Base-by-base conservation (phyloP, 495 filamentous ascomycete species). In the Astrothelium subdiscretum region DNA sequence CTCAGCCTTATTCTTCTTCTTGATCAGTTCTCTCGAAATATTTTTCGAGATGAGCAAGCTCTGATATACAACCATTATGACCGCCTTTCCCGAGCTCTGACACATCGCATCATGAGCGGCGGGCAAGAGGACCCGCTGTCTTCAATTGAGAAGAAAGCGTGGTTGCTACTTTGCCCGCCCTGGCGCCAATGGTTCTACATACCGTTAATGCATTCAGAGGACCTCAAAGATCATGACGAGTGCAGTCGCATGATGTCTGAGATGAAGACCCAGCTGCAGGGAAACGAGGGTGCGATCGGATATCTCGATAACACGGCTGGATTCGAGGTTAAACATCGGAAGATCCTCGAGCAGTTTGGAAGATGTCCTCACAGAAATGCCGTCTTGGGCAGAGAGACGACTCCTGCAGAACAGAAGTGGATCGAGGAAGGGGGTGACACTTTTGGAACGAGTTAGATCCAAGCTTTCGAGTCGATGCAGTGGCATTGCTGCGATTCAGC, bases 1-100 rank as follows among this genome's bases (percentile, higher is more conserved):
- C 69, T 80, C 38, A 69, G 71, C 20, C 59, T 81, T 12, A 20
- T 78, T 10, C 20, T 81, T 29, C 72, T 81, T 31, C 71, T 81
- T 1, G 79, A 81, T 59, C 79, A 81, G 64, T 69, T 79, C 51
- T 68, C 78, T 1, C 75, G 79, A 20, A 81, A 80, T 62, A 68
- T 77, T 29, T 77, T 73, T 62, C 79, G 79, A 8, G 69, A 68
- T 0, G 59, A 70, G 11, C 67, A 70, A 32, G 68, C 63, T 10
- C 61, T 71, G 6, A 70, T 80, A 18, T 81, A 78, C 64, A 67
- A 51, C 1, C 75, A 79, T 63, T 80, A 79, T 57, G 79, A 81
- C 62, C 74, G 72, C 0, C 69, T 81, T 26, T 70, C 79, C 0
- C 60, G 63, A 43, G 64, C 73, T 11, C 35, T 78, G 20, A 24